Evolutionary conservation across 139 green algal genomes (phyloP), one percentile per base, ranked within the genome.

Genomic region (Nannochloris sp.): DNA sequence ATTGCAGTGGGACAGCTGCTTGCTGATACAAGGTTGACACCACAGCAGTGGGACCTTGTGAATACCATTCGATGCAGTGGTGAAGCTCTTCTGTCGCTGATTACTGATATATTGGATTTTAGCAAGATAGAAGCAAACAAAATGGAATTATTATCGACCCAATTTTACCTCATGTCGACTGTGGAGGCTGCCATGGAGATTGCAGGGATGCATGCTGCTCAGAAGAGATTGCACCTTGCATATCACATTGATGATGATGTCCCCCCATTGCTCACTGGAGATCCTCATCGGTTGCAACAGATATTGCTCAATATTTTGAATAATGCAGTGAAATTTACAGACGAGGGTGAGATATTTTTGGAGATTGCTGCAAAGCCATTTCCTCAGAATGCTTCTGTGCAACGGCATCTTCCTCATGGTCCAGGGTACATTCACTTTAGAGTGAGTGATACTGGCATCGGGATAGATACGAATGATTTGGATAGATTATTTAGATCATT

Each of bases 91-190:
- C 73, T 95, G 9, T 88, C 76, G 4, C 79, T 96, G 16, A 90
- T 96, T 62, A 90, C 82, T 3, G 89, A 96, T 71, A 93, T 96
- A 60, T 75, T 96, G 48, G 89, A 96, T 71, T 92, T 96, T 36
- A 81, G 60, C 1, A 83, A 88, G 60, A 89, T 96, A 34, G 88
- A 95, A 67, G 82, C 83, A 16, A 81, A 88, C 49, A 91, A 93
- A 67, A 78, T 93, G 68, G 75, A 84, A 36, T 66, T 94, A 9
- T 60, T 31, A 31, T 57, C 48, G 23, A 36, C 64, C 6, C 60
- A 76, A 29, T 94, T 92, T 73, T 61, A 74, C 50, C 75, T 94
- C 61, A 75, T 86, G 64, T 80, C 72, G 4, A 82, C 88, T 34
- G 83, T 95, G 3, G 86, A 91, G 72, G 81, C 83, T 12, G 84